phyloP scores from a whole-genome alignment of 345 rosid genomes.

The Brassica incana region DNA sequence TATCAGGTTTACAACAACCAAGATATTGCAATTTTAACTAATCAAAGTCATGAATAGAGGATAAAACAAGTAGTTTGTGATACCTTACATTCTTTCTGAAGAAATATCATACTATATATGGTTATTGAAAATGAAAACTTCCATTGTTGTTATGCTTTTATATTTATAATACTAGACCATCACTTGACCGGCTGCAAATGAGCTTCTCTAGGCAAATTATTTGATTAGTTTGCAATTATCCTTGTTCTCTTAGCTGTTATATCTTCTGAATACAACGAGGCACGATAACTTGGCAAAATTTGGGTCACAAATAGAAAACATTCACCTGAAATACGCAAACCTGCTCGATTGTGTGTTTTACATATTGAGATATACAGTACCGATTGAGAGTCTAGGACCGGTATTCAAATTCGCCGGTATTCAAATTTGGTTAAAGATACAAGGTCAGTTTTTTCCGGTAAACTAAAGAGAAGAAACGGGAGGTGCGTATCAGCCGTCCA shows the following conservation, averaged over 20 bases:
- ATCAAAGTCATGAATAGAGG: neutral
- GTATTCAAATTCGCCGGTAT: no score
- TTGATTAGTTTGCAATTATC: neutral
- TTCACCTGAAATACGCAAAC: neutral
- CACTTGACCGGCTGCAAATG: neutral
- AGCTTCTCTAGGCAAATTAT: no score
- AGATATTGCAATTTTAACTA: neutral
- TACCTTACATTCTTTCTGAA: neutral
- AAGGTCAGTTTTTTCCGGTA: neutral
- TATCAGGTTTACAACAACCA: no score
- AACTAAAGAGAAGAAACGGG: slow-evolving; percentile 19
- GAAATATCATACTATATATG: neutral
- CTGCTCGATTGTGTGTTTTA: neutral
- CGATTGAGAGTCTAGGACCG: no score
- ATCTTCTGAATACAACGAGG: no score
- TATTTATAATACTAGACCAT: neutral
- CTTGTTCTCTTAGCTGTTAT: neutral
- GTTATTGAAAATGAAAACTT: neutral
- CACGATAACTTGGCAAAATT: no score
- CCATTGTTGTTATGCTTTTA: neutral
- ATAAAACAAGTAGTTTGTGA: neutral
- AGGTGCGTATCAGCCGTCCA: slow-evolving; percentile 40
- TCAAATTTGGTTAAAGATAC: neutral
- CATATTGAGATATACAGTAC: no score
- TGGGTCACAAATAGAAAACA: neutral